Conservation (phyloP, 2,329 filamentous ascomycete genomes). For the Fusarium oligoseptatum region DNA sequence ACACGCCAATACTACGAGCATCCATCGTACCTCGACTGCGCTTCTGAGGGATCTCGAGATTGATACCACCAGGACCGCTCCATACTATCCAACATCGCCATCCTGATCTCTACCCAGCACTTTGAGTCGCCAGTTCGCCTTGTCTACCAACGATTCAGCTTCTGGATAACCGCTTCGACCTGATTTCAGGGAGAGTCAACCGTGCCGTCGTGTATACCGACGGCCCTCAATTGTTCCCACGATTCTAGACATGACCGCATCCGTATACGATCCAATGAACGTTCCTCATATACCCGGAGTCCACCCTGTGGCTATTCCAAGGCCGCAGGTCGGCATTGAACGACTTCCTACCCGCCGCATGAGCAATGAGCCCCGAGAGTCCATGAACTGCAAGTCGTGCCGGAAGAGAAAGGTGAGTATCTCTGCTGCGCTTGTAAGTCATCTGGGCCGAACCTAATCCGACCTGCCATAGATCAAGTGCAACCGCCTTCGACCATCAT, state of each 20-base stretch:
- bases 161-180: not conserved
- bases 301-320: conserved; percentile 71
- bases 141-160: not conserved
- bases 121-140: conserved; percentile 1
- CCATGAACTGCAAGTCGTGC: conserved; percentile 97
- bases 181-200: not conserved
- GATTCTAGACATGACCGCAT: conserved; percentile 54
- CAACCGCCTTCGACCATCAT: conserved; percentile 85
- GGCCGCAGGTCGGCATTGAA: conserved; percentile 85
- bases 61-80: conserved; percentile 20
- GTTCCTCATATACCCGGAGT: conserved; percentile 58
- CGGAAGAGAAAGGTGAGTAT: conserved; percentile 83
- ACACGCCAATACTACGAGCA: conserved; percentile 11
- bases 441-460: conserved; percentile 18
- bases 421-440: conserved; percentile 20
- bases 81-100: conserved; percentile 8
- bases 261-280: conserved; percentile 57
- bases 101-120: conserved; percentile 6
- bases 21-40: conserved; percentile 16
- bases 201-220: not conserved
- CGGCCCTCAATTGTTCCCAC: conserved; percentile 4
- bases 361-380: conserved; percentile 83
- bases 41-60: conserved; percentile 27
- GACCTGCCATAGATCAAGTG: conserved; percentile 82
- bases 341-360: conserved; percentile 78